Conservation (phyloP, 2,329 filamentous ascomycete genomes). For the Teratosphaeria nubilosa region DNA sequence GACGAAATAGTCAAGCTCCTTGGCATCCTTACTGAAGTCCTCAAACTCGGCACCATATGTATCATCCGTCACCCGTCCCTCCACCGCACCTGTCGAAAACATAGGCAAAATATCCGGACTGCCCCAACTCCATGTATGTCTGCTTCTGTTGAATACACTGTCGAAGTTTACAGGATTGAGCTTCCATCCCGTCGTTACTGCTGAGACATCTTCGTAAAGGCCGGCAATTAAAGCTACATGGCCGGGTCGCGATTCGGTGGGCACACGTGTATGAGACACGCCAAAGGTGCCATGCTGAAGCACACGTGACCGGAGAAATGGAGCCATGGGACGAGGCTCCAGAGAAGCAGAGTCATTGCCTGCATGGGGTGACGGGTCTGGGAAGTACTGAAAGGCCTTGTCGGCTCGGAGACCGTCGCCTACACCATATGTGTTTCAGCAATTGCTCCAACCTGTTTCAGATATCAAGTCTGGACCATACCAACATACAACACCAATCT, state of each 20-base stretch:
- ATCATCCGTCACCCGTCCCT: slow-evolving; percentile 77
- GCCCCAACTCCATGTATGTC: slow-evolving; percentile 98
- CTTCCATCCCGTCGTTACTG: slow-evolving; percentile 97
- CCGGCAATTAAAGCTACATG: slow-evolving; percentile 96
- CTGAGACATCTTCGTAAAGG: slow-evolving; percentile 93
- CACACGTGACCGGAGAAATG: slow-evolving; percentile 81
- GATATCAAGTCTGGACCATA: slow-evolving; percentile 23
- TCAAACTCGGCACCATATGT: slow-evolving; percentile 77
- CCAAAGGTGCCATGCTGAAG: slow-evolving; percentile 89
- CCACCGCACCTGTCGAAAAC: slow-evolving; percentile 88
- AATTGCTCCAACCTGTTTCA: not conserved
- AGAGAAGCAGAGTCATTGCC: slow-evolving; percentile 47
- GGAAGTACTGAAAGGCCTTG: slow-evolving; percentile 91
- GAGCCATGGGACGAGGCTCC: slow-evolving; percentile 71
- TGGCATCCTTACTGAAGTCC: slow-evolving; percentile 77
- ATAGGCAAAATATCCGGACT: slow-evolving; percentile 95
- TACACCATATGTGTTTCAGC: slow-evolving; percentile 10
- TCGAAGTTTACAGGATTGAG: slow-evolving; percentile 97
- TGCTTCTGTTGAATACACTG: slow-evolving; percentile 93
- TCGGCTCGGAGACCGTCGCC: slow-evolving; percentile 91
- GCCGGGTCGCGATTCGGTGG: slow-evolving; percentile 89
- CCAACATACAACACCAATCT: slow-evolving; percentile 89
- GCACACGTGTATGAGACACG: slow-evolving; percentile 91
- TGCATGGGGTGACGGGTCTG: slow-evolving; percentile 63
- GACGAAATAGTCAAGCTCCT: slow-evolving; percentile 81